Conservation (phyloP, 2,329 filamentous ascomycete genomes). For the Tolypocladium ovalisporum region DNA sequence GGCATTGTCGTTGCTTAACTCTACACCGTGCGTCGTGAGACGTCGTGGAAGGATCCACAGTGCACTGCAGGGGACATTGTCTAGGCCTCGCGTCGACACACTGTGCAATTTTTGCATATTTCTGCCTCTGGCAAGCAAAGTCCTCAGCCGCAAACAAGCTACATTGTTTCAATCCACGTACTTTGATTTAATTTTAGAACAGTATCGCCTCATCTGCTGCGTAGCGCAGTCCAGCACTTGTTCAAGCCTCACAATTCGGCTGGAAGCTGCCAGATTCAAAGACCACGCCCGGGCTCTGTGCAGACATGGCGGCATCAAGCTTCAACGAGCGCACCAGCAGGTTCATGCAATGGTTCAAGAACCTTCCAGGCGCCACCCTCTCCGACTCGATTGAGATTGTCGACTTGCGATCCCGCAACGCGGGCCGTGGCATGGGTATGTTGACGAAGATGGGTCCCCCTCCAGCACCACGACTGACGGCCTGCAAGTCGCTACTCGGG, state of each 20-base stretch:
- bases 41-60: background rate
- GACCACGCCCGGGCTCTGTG: background rate
- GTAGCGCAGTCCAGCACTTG: background rate
- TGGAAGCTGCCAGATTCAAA: background rate
- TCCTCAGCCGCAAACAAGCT: background rate
- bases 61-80: background rate
- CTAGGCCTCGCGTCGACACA: background rate
- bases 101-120: background rate
- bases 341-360: constrained; percentile 45
- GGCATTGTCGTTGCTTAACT: too few species aligned
- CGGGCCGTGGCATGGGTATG: constrained; percentile 46
- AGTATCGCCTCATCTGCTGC: background rate
- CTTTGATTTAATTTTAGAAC: background rate
- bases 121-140: background rate
- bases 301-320: constrained; percentile 9
- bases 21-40: background rate
- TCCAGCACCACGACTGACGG: constrained; percentile 2
- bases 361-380: constrained; percentile 40
- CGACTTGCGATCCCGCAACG: constrained; percentile 37
- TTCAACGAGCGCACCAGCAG: constrained; percentile 32
- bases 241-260: background rate
- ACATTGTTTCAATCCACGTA: background rate
- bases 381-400: constrained; percentile 39
- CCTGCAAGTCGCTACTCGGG: constrained; percentile 51
- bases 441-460: background rate